Evolutionary conservation across 768 basidiomycete species (phyloP).

Genomic region (Phanerochaete sordida): DNA sequence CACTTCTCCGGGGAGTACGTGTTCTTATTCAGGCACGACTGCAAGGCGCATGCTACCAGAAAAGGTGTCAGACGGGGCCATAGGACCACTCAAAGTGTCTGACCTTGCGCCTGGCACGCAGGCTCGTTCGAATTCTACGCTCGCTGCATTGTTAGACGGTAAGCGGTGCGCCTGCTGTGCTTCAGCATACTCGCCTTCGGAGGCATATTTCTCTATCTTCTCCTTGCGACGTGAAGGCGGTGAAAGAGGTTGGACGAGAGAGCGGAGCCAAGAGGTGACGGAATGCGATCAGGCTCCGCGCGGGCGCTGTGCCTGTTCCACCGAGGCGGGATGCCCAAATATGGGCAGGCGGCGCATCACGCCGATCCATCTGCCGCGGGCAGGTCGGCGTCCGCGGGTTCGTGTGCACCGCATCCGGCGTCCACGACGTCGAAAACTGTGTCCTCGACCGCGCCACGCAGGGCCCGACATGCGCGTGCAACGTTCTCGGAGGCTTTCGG

Average conservation of each 20-base stretch:
- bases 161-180: neutral
- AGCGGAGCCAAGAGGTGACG: neutral
- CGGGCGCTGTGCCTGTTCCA: neutral
- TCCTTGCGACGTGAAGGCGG: neutral
- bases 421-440: neutral
- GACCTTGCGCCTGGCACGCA: slow-evolving; percentile 14
- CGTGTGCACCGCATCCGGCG: neutral
- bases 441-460: neutral
- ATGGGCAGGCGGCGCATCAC: neutral
- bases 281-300: neutral
- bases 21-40: slow-evolving; percentile 59
- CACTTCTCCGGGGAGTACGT: slow-evolving; percentile 66
- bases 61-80: neutral
- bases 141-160: neutral
- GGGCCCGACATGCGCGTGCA: neutral
- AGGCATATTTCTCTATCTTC: neutral
- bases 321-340: neutral
- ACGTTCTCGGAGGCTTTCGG: neutral
- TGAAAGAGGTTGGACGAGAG: neutral
- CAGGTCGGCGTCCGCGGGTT: neutral
- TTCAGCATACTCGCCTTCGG: neutral
- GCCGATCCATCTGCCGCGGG: neutral
- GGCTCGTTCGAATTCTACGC: neutral
- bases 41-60: slow-evolving; percentile 56
- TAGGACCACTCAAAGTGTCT: neutral